Base-by-base conservation (phyloP, 2,329 filamentous ascomycete genomes). In the Alternaria sp. region DNA sequence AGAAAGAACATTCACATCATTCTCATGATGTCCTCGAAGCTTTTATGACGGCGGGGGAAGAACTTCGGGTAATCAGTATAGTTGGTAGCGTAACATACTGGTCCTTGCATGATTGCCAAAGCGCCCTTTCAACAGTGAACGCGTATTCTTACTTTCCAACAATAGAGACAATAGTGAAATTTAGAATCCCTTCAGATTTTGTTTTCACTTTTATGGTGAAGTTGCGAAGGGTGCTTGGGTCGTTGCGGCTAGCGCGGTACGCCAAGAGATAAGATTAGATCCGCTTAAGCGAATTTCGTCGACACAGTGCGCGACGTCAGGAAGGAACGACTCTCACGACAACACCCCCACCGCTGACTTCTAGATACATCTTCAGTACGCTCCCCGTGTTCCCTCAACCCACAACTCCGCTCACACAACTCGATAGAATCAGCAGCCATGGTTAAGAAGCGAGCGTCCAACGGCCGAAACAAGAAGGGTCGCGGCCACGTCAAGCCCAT, bases 401-500 rank as follows among this genome's bases (percentile, higher is more conserved):
- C 44, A 62, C 26, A 45, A 32, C 56, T 26, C 54, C 46, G 65
- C 71, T 76, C 62, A 78, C 69, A 58, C n/a, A 54, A 54, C 32
- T 45, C 43, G 50, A 54, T 64, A 80, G 78, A 83, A 83, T 83
- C 82, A 83, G 84, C 90, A 81, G 36, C 19, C 81, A 91, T 91
- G 89, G 89, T 91, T 85, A 91, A 91, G 87, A 91, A 91, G 87
- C 86, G 89, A 83, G 88, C 89, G 81, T 89, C 87, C 85, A 91
- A 91, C 89, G 95, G 95, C 85, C 93, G 95, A 85, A 97, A 98
- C 92, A 97, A 97, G 93, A 97, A 97, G 87, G 95, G 96, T 85
- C 93, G 96, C 85, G 96, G 96, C 88, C 95, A 98, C 90, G 93
- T 97, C 87, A 99, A 99, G 91, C 96, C 96, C 82, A 97, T 99